Percentiles rank a stretch among this genome's conserved stretches.
Conservation (phyloP, 1,284 basidiomycete species). For the Rhodotorula sp. region DNA sequence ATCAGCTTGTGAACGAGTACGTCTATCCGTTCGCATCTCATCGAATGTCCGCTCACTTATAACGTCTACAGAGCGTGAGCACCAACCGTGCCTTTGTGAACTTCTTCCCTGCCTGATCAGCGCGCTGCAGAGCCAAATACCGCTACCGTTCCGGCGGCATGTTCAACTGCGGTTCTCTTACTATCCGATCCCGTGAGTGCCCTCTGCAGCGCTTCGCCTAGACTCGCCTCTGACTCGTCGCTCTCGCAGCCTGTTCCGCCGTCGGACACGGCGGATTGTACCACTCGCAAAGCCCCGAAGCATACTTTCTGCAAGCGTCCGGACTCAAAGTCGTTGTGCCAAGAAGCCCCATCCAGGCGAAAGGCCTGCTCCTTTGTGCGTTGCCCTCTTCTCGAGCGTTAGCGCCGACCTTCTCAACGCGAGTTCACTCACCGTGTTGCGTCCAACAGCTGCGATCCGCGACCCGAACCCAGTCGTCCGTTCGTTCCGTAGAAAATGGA, state of each 20-base stretch:
- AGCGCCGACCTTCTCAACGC: neutral
- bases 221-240: neutral
- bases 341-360: constrained; percentile 89
- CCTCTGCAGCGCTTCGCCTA: constrained; percentile 26
- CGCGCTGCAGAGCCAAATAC: constrained; percentile 65
- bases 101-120: neutral
- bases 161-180: constrained; percentile 79
- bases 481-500: neutral
- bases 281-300: constrained; percentile 92
- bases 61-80: constrained; percentile 12
- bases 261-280: constrained; percentile 92
- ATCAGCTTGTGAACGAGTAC: constrained; percentile 87
- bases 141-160: constrained; percentile 84
- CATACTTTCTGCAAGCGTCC: constrained; percentile 86
- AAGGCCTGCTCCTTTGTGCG: constrained; percentile 70
- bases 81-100: neutral
- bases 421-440: neutral
- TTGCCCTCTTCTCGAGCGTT: neutral
- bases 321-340: constrained; percentile 90
- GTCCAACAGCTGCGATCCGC: constrained; percentile 64
- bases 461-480: constrained; percentile 85
- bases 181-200: constrained; percentile 68
- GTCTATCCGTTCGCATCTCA: neutral
- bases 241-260: constrained; percentile 65
- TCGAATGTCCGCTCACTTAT: neutral